A percentile compares a stretch with the other conserved stretches of the same genome.
phyloP scores from a whole-genome alignment of 1,284 basidiomycete genomes.

The Chondrostereum purpureum region DNA sequence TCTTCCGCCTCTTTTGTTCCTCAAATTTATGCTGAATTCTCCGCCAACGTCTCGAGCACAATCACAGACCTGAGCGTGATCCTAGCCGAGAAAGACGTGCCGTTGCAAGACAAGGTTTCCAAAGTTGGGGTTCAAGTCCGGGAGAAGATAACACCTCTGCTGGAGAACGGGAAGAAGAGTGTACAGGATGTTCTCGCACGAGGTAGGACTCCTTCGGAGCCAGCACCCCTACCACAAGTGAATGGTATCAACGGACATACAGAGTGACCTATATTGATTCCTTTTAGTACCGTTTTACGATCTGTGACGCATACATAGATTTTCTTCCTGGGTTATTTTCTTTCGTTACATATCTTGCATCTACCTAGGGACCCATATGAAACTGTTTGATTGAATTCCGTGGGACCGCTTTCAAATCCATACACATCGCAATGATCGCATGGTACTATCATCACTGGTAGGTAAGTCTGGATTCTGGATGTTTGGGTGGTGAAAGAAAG shows the following conservation, averaged over 20 bases:
- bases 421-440: too few relatives aligned
- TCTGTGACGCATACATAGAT: too few relatives aligned
- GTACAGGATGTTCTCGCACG: neutral
- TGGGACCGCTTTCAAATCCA: too few relatives aligned
- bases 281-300: too few relatives aligned
- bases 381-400: too few relatives aligned
- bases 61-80: constrained; percentile 47
- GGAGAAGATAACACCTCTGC: constrained; percentile 50
- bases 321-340: too few relatives aligned
- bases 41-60: constrained; percentile 39
- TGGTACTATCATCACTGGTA: too few relatives aligned
- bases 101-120: constrained; percentile 52
- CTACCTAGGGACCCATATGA: too few relatives aligned
- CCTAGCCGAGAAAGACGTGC: constrained; percentile 44
- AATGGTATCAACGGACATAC: neutral
- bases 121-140: constrained; percentile 53
- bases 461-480: too few relatives aligned
- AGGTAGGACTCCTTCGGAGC: neutral
- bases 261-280: neutral
- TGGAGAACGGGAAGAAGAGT: constrained; percentile 26
- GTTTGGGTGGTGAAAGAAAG: too few relatives aligned
- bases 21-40: constrained; percentile 28
- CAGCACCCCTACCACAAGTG: neutral
- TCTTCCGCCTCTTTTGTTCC: constrained; percentile 31
- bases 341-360: too few relatives aligned